Evolutionary conservation across 1,284 basidiomycete species (phyloP), one percentile per base, ranked within the genome.

Genomic region (Microbotryum silenes-acaulis): DNA sequence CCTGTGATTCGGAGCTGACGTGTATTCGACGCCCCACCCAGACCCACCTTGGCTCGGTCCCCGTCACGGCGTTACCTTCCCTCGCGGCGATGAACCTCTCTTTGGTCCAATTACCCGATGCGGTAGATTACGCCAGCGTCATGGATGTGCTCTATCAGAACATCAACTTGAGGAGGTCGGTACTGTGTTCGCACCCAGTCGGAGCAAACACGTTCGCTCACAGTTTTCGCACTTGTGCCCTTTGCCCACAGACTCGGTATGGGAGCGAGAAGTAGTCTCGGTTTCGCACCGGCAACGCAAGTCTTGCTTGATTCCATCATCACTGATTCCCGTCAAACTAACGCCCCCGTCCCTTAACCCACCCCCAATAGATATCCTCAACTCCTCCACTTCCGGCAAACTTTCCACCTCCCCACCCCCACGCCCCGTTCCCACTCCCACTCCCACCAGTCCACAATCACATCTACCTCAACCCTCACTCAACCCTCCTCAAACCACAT

Each of bases 381-480:
- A 23, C 56, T 57, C 37, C 56, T 62, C 25, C 55, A 62, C 52
- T 58, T 62, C 42, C 56, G 56, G 4, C 56, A 62, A 16, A 27
- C 52, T 9, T 62, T 50, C 37, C 29, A 23, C 25, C 52, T 62
- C 2, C 60, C 54, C 3, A 31, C 54, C 6, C 45, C 60, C 3
- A 18, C 54, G 0, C 59, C 53, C 2, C 42, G 29, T 5, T 25
- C 50, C 23, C 18, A 45, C 2, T 21, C 47, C 5, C 16, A 6
- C n/a, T 23, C 23, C 21, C 37, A 8, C n/a, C 14, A 48, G 14
- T 31, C 42, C 21, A n/a, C 9, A 8, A 31, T 10, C 37, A 14
- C 37, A 14, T 42, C 37, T 0, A 42, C 14, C 2, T 16, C 42
- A 12, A 25, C 12, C 47, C 31, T 20, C 52, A 49, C 23, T 16